A percentile compares a stretch with the other conserved stretches of the same genome.
phyloP scores from a whole-genome alignment of 495 filamentous ascomycete genomes.

The Aspergillus asperescens region DNA sequence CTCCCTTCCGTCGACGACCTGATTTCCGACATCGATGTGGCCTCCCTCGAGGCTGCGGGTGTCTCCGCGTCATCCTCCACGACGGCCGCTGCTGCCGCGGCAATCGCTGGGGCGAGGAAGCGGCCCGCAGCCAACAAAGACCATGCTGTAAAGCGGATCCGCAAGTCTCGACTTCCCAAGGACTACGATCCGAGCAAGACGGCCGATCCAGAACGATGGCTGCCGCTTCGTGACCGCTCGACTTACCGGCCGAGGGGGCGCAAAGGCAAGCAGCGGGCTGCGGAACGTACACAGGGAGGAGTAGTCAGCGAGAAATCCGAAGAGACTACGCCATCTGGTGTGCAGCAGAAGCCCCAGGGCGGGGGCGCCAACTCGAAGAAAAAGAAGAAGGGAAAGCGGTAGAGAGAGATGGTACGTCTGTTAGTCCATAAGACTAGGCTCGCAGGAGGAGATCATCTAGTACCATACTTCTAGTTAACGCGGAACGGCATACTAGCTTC shows the following conservation, averaged over 20 bases:
- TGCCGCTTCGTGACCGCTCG: slow-evolving; percentile 82
- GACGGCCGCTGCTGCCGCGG: slow-evolving; percentile 32
- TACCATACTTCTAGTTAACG: not conserved
- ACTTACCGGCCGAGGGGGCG: slow-evolving; percentile 84
- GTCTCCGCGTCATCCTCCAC: slow-evolving; percentile 55
- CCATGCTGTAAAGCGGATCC: slow-evolving; percentile 56
- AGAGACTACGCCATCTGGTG: slow-evolving; percentile 52
- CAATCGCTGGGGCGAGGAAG: slow-evolving; percentile 49
- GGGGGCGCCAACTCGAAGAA: slow-evolving; percentile 53
- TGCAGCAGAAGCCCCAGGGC: slow-evolving; percentile 30
- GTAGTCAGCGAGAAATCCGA: slow-evolving; percentile 63
- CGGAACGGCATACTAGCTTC: not conserved
- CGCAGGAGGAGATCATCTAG: not conserved
- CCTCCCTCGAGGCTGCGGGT: slow-evolving; percentile 69
- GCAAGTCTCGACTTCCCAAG: slow-evolving; percentile 68
- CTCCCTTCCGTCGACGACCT: slow-evolving; percentile 65
- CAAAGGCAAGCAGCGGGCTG: slow-evolving; percentile 79
- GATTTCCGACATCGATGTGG: slow-evolving; percentile 59
- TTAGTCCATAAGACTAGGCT: not conserved
- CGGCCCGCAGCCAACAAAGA: slow-evolving; percentile 49
- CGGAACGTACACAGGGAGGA: slow-evolving; percentile 80
- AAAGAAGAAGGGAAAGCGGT: slow-evolving; percentile 51
- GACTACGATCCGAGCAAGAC: slow-evolving; percentile 69
- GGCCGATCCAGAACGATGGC: slow-evolving; percentile 85
- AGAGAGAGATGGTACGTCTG: slow-evolving; percentile 5